phyloP scores from a whole-genome alignment of 139 green algal genomes.

The Ettlia oleoabundans region DNA sequence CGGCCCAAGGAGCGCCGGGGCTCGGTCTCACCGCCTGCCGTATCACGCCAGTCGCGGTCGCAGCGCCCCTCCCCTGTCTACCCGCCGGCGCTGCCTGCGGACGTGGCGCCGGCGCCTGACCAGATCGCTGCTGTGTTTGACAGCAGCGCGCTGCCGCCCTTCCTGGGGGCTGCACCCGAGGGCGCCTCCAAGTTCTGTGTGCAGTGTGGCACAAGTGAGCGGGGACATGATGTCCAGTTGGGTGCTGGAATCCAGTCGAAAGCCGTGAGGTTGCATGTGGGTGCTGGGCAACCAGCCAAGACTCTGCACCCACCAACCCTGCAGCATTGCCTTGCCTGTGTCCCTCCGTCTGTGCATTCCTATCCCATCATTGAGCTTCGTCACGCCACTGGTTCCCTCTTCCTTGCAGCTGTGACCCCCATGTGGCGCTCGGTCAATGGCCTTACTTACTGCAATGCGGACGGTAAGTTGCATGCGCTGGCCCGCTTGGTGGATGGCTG shows the following conservation, averaged over 20 bases:
- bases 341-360: too few species aligned
- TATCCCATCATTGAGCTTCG: too few species aligned
- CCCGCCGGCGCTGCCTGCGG: not conserved
- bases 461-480: too few species aligned
- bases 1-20: conserved; percentile 22
- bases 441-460: conserved; percentile 26
- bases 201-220: conserved; percentile 30
- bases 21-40: not conserved
- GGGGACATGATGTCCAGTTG: too few species aligned
- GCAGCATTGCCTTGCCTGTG: not conserved
- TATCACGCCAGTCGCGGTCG: not conserved
- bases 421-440: conserved; percentile 30
- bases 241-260: not conserved
- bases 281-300: not conserved
- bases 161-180: not conserved
- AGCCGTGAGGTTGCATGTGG: not conserved
- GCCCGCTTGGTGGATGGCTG: too few species aligned
- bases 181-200: conserved; percentile 18
- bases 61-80: not conserved
- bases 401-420: conserved; percentile 2
- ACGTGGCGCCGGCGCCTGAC: conserved; percentile 2
- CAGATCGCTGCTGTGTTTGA: conserved; percentile 13
- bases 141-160: not conserved
- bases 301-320: not conserved
- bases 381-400: too few species aligned